phyloP scores from a whole-genome alignment of 495 filamentous ascomycete species.

The Trichoderma virens region DNA sequence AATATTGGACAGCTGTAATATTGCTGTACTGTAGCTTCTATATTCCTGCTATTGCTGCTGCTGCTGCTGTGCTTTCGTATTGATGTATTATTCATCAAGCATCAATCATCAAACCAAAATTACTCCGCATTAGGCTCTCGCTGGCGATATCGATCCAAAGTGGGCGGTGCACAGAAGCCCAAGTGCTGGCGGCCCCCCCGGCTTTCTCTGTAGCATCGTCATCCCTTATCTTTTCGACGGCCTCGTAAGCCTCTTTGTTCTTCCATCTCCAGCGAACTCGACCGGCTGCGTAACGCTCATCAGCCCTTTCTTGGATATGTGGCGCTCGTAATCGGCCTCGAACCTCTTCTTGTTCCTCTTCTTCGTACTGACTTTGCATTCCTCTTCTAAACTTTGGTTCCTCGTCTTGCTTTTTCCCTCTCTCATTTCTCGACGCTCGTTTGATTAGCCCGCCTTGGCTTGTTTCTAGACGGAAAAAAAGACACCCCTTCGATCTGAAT shows the following conservation, averaged over 20 bases:
- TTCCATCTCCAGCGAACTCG: not conserved
- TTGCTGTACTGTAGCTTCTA: not conserved
- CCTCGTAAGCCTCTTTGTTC: not conserved
- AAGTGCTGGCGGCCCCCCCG: not conserved
- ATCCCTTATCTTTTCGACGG: conserved; percentile 5
- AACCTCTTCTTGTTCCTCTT: not conserved
- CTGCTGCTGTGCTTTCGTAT: not conserved
- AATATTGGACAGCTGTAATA: no score
- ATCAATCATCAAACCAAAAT: not conserved
- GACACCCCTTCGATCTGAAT: not conserved
- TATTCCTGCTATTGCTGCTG: not conserved
- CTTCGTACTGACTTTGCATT: not conserved
- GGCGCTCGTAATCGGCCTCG: not conserved
- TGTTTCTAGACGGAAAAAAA: not conserved
- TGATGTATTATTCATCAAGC: no score
- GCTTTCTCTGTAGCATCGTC: not conserved
- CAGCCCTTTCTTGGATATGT: not conserved
- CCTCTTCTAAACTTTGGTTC: not conserved
- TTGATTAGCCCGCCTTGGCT: not conserved
- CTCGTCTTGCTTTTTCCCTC: not conserved
- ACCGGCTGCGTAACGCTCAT: not conserved
- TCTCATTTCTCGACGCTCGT: conserved; percentile 6
- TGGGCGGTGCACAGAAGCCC: not conserved
- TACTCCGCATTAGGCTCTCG: not conserved
- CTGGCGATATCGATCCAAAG: not conserved